Evolutionary conservation across 768 basidiomycete species (phyloP).

Genomic region (Trichaptum fuscoviolaceum): DNA sequence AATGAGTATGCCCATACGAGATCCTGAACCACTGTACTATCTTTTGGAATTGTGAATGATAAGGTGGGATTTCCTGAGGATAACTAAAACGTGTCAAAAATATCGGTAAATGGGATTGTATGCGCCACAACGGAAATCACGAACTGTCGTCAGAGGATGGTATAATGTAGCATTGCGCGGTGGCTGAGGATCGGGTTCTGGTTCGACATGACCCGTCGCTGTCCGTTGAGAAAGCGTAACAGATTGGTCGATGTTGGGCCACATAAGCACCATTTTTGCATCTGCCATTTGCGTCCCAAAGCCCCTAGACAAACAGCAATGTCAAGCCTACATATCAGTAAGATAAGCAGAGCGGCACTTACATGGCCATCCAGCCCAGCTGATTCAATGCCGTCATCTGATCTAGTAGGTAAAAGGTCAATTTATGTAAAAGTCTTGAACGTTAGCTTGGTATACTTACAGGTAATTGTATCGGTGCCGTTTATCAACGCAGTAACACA

Average conservation of each 20-base stretch:
- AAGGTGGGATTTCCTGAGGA: constrained; percentile 21
- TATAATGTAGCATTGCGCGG: constrained; percentile 37
- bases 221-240: constrained; percentile 56
- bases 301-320: constrained; percentile 24
- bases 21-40: constrained; percentile 21
- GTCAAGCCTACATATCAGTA: not conserved
- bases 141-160: constrained; percentile 25
- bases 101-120: constrained; percentile 7
- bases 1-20: constrained; percentile 37
- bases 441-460: constrained; percentile 27
- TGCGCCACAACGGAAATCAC: constrained; percentile 7
- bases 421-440: not conserved
- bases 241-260: constrained; percentile 45
- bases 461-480: constrained; percentile 33
- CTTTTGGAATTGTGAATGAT: constrained; percentile 28
- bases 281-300: constrained; percentile 46
- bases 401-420: constrained; percentile 27
- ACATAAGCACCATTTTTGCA: constrained; percentile 53
- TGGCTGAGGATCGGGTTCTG: constrained; percentile 38
- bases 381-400: constrained; percentile 34
- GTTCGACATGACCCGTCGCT: constrained; percentile 42
- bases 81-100: constrained; percentile 7
- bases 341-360: constrained; percentile 11
- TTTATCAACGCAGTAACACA: constrained; percentile 46
- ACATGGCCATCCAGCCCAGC: constrained; percentile 56